Evolutionary conservation across 768 basidiomycete species (phyloP).

Genomic region (Tulasnella calospora): DNA sequence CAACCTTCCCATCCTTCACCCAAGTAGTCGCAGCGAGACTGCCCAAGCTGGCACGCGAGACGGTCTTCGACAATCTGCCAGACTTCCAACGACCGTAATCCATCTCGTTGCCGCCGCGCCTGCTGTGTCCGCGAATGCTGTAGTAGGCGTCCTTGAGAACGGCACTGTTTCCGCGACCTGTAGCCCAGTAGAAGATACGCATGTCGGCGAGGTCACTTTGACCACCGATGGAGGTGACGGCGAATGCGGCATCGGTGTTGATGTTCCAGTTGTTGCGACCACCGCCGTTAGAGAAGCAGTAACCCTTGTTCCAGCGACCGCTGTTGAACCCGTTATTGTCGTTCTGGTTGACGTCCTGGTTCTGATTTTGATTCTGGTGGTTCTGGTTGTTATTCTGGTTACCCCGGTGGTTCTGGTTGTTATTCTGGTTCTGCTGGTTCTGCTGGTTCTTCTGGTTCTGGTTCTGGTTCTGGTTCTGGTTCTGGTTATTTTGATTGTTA

Average conservation of each 20-base stretch:
- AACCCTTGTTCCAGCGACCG: background rate
- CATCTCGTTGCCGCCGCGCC: background rate
- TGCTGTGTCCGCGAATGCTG: background rate
- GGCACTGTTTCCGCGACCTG: background rate
- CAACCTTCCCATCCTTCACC: background rate
- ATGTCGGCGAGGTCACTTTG: background rate
- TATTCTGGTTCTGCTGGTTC: too few species aligned
- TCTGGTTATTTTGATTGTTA: too few species aligned
- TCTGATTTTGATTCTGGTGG: too few species aligned
- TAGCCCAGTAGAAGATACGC: conserved; percentile 7
- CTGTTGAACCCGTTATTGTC: too few species aligned
- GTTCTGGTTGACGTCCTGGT: too few species aligned
- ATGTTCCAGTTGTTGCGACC: background rate
- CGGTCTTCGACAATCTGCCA: background rate
- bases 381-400: too few species aligned
- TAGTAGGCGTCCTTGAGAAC: conserved; percentile 8
- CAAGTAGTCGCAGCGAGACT: conserved; percentile 5
- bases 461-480: too few species aligned
- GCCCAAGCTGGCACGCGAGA: background rate
- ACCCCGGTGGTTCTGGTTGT: too few species aligned
- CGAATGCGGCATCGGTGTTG: conserved; percentile 7
- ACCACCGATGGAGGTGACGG: background rate
- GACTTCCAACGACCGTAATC: background rate
- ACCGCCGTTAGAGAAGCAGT: background rate
- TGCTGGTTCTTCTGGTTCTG: too few species aligned